Base-by-base conservation (phyloP, 1,139 yeast genomes). In the Blastobotrys petasosporus region DNA sequence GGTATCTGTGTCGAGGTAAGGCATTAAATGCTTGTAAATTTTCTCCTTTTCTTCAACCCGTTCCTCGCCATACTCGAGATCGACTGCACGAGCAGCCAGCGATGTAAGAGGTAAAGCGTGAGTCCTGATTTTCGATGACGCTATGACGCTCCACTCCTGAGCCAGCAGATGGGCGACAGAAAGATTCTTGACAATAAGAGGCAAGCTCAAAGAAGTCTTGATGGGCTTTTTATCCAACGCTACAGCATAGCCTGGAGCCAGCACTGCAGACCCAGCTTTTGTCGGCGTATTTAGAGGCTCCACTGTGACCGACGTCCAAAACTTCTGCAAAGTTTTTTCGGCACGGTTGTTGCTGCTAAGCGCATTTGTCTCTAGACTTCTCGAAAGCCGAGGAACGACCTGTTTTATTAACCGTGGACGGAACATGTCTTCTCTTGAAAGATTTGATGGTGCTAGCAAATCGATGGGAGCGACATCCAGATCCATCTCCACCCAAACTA, bases 1-100 rank as follows among this genome's bases (percentile, higher is more conserved):
- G 1, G 97, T 88, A 63, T 92, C 98, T 1, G 98, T 92, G 61
- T 92, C 98, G 47, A 94, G 70, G 61, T 88, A 92, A 48, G 92
- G 80, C 57, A 90, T 69, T 53, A 92, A 55, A 34, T 59, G 59
- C 11, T 58, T 57, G 16, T 58, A 51, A 13, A 59, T 60, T 15
- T 54, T 53, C 20, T 51, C 55, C 13, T 61, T 53, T 41, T 61
- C 64, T 15, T 46, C 47, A 1, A 44, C 40, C 5, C 52, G 54
- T 28, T 54, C 59, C 5, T 52, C 46, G 54, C 60, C 53, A 37
- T 48, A 42, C 34, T 51, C 44, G 15, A 59, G 49, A 64, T 92
- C 98, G 45, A 92, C 79, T 10, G 95, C 86, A 53, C 98, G 74
- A 0, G 97, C 80, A 1, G 85, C 83, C 44, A 92, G 66, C 0